Conservation (phyloP, 164 flowering plant genomes). For the Berberis vulgaris region DNA sequence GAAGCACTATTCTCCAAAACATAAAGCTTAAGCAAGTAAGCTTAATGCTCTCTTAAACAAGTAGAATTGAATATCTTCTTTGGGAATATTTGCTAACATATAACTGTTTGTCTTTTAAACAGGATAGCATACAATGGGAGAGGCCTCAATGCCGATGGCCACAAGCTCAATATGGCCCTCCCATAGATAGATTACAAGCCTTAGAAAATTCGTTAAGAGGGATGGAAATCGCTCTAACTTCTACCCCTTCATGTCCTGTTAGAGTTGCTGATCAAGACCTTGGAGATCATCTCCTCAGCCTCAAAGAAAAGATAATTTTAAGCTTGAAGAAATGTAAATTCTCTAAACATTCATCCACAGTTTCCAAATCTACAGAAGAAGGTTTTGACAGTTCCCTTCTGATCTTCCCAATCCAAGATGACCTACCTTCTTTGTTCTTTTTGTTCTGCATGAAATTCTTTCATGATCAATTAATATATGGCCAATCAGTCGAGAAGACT, state of each 20-base stretch:
- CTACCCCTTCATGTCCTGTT: constrained; percentile 26
- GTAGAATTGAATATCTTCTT: not conserved
- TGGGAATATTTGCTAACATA: not conserved
- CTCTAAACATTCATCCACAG: constrained; percentile 25
- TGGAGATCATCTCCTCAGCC: constrained; percentile 18
- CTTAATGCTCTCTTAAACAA: not conserved
- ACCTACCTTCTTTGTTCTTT: constrained; percentile 66
- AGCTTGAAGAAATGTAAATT: constrained; percentile 24
- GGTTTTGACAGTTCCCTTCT: constrained; percentile 21
- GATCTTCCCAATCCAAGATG: constrained; percentile 21
- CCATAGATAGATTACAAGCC: constrained; percentile 37
- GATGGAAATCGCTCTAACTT: constrained; percentile 55
- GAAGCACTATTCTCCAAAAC: constrained; percentile 36
- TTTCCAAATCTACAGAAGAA: constrained; percentile 29
- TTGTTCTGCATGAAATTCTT: constrained; percentile 63
- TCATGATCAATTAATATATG: constrained; percentile 12
- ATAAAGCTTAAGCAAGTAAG: constrained; percentile 61
- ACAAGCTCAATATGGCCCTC: constrained; percentile 17
- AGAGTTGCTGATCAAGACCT: constrained; percentile 20
- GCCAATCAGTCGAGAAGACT: constrained; percentile 5
- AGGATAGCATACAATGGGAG: constrained; percentile 87
- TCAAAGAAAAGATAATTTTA: constrained; percentile 24
- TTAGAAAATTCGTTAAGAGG: constrained; percentile 52
- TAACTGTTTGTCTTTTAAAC: constrained; percentile 7
- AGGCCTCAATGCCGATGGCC: constrained; percentile 24